Base-by-base conservation (phyloP, 345 rosid species). In the Citrus australasica region DNA sequence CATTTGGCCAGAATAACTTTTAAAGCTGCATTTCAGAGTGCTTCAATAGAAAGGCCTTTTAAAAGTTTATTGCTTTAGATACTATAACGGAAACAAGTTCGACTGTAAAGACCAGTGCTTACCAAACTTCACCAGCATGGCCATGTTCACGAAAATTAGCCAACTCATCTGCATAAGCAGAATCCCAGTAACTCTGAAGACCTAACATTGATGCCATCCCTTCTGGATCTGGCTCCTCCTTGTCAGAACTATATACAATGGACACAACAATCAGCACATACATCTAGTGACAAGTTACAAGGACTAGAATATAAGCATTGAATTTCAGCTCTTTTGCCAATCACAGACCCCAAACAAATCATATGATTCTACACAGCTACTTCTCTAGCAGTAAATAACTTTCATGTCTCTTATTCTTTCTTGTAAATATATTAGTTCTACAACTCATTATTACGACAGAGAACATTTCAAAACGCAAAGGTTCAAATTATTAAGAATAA, bases 81-180 rank as follows among this genome's bases (percentile, higher is more conserved):
- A 64, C 13, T 42, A 42, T 14, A 6, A 69, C 24, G 7, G 11
- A 42, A 14, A 70, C n/a, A 71, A 48, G 62, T 9, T 69, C 38
- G 17, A 48, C 16, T 1, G 37, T 10, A 76, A 73, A 32, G 6
- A 25, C 75, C 6, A 9, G 72, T 30, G 11, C 76, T 79, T 80
- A 96, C 99, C 99, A 96, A 82, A 94, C 91, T 94, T 96, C 99
- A 67, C 99, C 99, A 17, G 86, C 76, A 78, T 89, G 99, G 64
- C 99, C 99, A 82, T 93, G 99, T 83, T 92, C 98, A 76, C 86
- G 88, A 77, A 93, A 95, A 77, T 92, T 95, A 5, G 93, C 78
- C 78, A 96, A 86, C 88, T 96, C 99, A 78, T 90, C 98, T 0
- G 97, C 92, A 80, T 94, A 96, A 7, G 99, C 97, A 67, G 95